A percentile compares a stretch with the other conserved stretches of the same genome.
phyloP scores from a whole-genome alignment of 345 rosid genomes.

The Triadica sebifera region DNA sequence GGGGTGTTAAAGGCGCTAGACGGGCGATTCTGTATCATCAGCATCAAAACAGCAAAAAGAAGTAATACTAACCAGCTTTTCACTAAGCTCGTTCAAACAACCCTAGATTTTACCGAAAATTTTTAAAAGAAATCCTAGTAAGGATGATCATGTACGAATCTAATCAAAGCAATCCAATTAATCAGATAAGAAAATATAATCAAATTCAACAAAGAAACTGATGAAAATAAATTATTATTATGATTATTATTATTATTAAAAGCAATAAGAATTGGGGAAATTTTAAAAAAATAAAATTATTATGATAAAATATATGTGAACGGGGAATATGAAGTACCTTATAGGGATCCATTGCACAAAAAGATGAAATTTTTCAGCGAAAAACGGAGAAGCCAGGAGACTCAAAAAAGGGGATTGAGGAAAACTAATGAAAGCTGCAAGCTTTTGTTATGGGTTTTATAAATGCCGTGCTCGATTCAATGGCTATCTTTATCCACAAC shows the following conservation, averaged over 20 bases:
- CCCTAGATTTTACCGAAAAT: not conserved
- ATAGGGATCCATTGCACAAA: constrained; percentile 10
- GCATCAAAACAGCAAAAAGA: not conserved
- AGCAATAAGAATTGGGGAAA: not conserved
- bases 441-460: not conserved
- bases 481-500: not conserved
- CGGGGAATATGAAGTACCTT: not conserved
- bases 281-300: too few relatives aligned
- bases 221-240: not conserved
- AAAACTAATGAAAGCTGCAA: not conserved
- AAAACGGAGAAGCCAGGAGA: not conserved
- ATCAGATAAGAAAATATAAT: not conserved
- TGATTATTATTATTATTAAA: too few relatives aligned
- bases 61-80: not conserved
- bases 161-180: not conserved
- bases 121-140: not conserved
- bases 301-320: not conserved
- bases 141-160: too few relatives aligned
- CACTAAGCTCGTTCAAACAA: not conserved
- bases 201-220: not conserved
- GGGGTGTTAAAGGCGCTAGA: constrained; percentile 66
- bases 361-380: not conserved
- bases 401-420: not conserved
- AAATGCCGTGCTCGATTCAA: not conserved
- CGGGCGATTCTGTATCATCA: constrained; percentile 50